A percentile compares a stretch with the other conserved stretches of the same genome.
Evolutionary conservation across 2,329 filamentous ascomycete species (phyloP).

Genomic region (Exserohilum turcica): DNA sequence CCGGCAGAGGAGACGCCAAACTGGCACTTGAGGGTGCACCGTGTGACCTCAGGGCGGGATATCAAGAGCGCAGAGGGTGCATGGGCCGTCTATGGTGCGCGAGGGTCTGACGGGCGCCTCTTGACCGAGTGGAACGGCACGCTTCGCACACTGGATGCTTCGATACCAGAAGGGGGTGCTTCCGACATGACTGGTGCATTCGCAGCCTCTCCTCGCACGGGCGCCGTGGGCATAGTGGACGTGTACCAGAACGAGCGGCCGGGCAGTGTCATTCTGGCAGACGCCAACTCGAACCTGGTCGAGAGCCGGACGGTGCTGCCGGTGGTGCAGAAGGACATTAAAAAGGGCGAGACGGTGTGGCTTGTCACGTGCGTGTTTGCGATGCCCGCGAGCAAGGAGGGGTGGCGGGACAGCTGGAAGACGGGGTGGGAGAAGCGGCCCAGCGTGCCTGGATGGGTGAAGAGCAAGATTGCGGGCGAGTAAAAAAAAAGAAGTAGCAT

Average conservation of each 20-base stretch:
- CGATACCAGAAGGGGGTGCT: constrained; percentile 49
- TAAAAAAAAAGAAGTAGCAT: constrained; percentile 20
- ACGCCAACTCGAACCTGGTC: constrained; percentile 78
- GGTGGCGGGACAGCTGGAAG: constrained; percentile 52
- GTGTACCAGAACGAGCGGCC: constrained; percentile 50
- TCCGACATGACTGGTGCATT: constrained; percentile 45
- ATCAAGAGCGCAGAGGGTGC: constrained; percentile 75
- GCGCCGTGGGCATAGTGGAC: constrained; percentile 59
- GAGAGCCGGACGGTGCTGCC: constrained; percentile 75
- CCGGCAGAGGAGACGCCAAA: constrained; percentile 60
- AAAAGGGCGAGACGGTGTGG: constrained; percentile 64
- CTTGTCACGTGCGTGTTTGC: constrained; percentile 75
- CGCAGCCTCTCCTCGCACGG: constrained; percentile 55
- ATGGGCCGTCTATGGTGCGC: constrained; percentile 70
- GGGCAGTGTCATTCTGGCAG: constrained; percentile 73
- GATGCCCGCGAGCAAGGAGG: constrained; percentile 62
- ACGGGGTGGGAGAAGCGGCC: constrained; percentile 64
- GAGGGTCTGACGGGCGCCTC: constrained; percentile 63
- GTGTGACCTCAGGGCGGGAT: constrained; percentile 62
- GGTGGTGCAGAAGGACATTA: constrained; percentile 67
- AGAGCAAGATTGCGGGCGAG: constrained; percentile 53
- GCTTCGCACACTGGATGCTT: constrained; percentile 37
- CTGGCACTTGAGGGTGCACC: constrained; percentile 73
- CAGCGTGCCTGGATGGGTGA: constrained; percentile 65
- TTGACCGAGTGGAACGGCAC: constrained; percentile 46